Conservation (phyloP, 345 rosid species). For the Heritiera littoralis region DNA sequence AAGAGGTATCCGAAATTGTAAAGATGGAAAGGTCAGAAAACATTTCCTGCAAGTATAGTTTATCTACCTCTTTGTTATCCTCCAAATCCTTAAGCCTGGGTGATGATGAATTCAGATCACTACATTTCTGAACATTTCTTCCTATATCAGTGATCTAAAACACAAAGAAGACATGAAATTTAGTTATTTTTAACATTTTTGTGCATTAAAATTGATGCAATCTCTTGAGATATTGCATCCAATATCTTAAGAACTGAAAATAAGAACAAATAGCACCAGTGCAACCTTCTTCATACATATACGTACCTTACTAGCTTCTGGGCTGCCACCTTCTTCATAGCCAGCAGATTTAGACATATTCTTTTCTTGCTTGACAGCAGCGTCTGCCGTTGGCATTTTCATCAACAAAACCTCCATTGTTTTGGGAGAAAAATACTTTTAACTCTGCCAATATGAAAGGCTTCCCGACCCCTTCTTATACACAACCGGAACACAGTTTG, state of each 20-base stretch:
- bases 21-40: background rate
- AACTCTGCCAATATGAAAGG: background rate
- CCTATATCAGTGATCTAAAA: conserved; percentile 23
- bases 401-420: conserved; percentile 41
- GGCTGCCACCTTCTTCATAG: conserved; percentile 32
- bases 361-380: conserved; percentile 32
- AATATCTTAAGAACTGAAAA: background rate
- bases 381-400: conserved; percentile 33
- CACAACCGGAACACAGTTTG: background rate
- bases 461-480: conserved; percentile 10
- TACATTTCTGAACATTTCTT: conserved; percentile 15
- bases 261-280: background rate
- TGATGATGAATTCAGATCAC: conserved; percentile 31
- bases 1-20: background rate
- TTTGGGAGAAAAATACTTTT: conserved; percentile 16
- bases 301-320: conserved; percentile 28
- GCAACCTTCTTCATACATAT: background rate
- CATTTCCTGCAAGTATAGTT: background rate
- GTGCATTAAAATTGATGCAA: background rate
- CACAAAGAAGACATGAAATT: background rate
- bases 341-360: conserved; percentile 27
- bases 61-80: conserved; percentile 30
- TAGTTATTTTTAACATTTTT: background rate
- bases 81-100: conserved; percentile 27
- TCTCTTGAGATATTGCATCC: background rate